Base-by-base conservation (phyloP, 2,329 filamentous ascomycete species). In the Calonectria honghensis region DNA sequence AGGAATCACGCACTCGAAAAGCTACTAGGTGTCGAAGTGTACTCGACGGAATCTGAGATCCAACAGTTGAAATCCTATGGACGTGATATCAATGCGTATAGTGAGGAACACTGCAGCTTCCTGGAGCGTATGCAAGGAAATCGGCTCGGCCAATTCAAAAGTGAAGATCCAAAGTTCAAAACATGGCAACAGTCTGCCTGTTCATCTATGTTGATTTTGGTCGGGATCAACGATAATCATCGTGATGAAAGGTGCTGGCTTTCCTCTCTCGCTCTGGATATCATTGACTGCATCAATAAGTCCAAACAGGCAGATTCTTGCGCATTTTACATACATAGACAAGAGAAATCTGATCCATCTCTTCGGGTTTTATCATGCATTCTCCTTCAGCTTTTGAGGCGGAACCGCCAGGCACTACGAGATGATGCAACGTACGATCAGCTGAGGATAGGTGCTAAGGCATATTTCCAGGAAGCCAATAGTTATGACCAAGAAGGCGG, bases 1-100 rank as follows among this genome's bases (percentile, higher is more conserved):
- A 48, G 59, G 59, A 48, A 64, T 64, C 2, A 78, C 75, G 20
- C 75, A 76, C 24, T 77, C 74, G 20, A 77, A 76, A 31, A 52
- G 31, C 27, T 24, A 24, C 24, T 24, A 24, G 24, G 24, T 24
- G 24, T 24, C 24, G 24, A 24, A 24, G 24, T 1, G 24, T 24
- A 24, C 24, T 24, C 24, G 24, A 24, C 24, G 24, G 24, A 24
- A 24, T 24, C 24, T 24, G 24, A 24, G 24, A 24, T 24, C 24
- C 24, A 24, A 24, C 24, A 1, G 24, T 24, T 24, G 24, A 24
- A 24, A 24, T 24, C 24, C 24, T 24, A 24, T 24, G 24, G 24
- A 24, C 24, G 24, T 24, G 24, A 24, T 24, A 24, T 24, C 24
- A 24, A 27, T 50, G 45, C 18, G 16, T n/a, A 50, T 9, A 6